Percentiles rank a stretch among this genome's conserved stretches.
phyloP scores from a whole-genome alignment of 306 rosid genomes.

The Dicorynia guianensis region DNA sequence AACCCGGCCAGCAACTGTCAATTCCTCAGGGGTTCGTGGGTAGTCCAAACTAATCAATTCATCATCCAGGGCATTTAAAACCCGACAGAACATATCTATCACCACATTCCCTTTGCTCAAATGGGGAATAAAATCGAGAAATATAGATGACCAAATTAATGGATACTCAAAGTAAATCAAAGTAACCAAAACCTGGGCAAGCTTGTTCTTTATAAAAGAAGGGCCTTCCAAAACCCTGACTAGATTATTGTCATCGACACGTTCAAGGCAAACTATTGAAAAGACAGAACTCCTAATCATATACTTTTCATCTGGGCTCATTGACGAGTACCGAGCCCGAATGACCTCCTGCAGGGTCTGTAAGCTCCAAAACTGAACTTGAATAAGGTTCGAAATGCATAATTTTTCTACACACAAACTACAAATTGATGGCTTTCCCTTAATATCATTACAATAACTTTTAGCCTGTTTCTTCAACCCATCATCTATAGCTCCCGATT shows the following conservation, averaged over 20 bases:
- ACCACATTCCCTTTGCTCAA: slow-evolving; percentile 76
- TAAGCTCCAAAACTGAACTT: slow-evolving; percentile 95
- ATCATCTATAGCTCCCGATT: slow-evolving; percentile 68
- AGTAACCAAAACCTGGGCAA: slow-evolving; percentile 86
- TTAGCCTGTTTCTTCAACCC: slow-evolving; percentile 75
- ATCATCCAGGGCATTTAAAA: slow-evolving; percentile 85
- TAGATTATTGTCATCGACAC: slow-evolving; percentile 58
- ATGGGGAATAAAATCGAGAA: slow-evolving; percentile 79
- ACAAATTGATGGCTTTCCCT: slow-evolving; percentile 70
- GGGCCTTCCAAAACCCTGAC: slow-evolving; percentile 78
- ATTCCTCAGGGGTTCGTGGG: slow-evolving; percentile 75
- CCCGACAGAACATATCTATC: slow-evolving; percentile 95
- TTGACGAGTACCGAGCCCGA: slow-evolving; percentile 45
- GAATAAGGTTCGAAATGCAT: slow-evolving; percentile 68
- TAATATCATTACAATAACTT: slow-evolving; percentile 68
- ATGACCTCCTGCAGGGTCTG: slow-evolving; percentile 86
- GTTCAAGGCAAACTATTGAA: slow-evolving; percentile 74
- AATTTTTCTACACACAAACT: slow-evolving; percentile 79
- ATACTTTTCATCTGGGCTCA: slow-evolving; percentile 58
- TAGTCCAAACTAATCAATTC: slow-evolving; percentile 87
- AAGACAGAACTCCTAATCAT: slow-evolving; percentile 76
- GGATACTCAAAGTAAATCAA: slow-evolving; percentile 88
- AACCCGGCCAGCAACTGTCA: slow-evolving; percentile 64
- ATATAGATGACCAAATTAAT: slow-evolving; percentile 78
- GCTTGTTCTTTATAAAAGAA: slow-evolving; percentile 79